Evolutionary conservation across 2,329 filamentous ascomycete species (phyloP), one percentile per base, ranked within the genome.

Genomic region (Botryotinia convoluta): DNA sequence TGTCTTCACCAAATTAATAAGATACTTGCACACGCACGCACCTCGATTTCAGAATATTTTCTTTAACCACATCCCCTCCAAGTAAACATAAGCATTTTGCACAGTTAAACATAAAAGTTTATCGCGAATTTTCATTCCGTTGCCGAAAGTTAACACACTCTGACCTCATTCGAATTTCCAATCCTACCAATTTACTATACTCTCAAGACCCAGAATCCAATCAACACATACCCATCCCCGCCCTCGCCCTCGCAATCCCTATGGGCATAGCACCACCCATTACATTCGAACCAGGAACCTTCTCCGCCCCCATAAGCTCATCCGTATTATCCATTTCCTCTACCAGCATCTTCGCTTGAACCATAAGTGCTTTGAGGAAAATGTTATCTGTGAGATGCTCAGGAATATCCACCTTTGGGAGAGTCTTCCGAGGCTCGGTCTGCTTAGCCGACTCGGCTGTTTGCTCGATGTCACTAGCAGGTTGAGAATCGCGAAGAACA

Each of bases 281-380:
- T 1, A 7, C 12, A 42, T 6, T n/a, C 37, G 37, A 26, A n/a
- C 14, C 26, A 7, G 26, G 60, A 42, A 29, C 60, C 22, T 62
- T 62, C 37, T 62, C 37, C 12, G 14, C 60, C 1, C 26, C 60
- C 14, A 62, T 39, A 4, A 62, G 37, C 32, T 74, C 75, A 29
- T 75, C 73, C 10, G 74, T 76, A 61, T 72, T 77, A 62, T 79
- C 78, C 78, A 79, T 79, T 67, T 79, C 78, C 35, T 79, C 76
- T 7, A 79, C 51, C 5, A 79, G 68, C 42, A 74, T 76, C 60
- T 74, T 73, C 14, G 76, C 72, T 39, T 79, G 76, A 2, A n/a
- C 64, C 22, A 44, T 62, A 8, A 80, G 32, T 2, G 77, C 76
- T 51, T 76, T 77, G 44, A 80, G 71, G 4, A 79, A 45, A 2